These are phyloP conservation scores for Hypoxylon sp. DNA, from an alignment of 2,329 filamentous ascomycete genomes.

Conservation along the genomic window DNA sequence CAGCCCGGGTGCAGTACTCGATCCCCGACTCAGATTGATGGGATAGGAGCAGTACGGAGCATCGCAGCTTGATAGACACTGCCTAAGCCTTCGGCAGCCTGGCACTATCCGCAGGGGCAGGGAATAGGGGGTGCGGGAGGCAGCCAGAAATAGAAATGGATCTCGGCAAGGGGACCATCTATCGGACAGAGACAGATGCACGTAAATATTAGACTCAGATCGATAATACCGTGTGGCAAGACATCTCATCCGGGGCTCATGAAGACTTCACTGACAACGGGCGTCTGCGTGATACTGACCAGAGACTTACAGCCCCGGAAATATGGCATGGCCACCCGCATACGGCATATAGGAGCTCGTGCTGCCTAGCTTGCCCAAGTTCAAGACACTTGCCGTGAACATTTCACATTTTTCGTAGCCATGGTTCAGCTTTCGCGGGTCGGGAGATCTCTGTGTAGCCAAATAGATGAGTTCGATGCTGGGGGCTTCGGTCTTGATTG, in stretches of 20 bases:
- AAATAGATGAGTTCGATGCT: constrained; percentile 17
- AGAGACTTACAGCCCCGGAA: constrained; percentile 31
- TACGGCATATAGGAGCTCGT: constrained; percentile 29
- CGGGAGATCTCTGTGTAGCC: constrained; percentile 21
- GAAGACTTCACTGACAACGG: constrained; percentile 17
- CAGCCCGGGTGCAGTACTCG: constrained; percentile 15
- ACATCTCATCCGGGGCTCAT: constrained; percentile 23
- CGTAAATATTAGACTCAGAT: constrained; percentile 28
- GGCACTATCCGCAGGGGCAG: background rate
- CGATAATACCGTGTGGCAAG: constrained; percentile 19
- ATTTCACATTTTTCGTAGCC: constrained; percentile 11
- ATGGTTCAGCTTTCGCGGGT: constrained; percentile 13
- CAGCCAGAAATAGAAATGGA: constrained; percentile 21
- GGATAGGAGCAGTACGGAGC: constrained; percentile 14
- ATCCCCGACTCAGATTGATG: constrained; percentile 22
- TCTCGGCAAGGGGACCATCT: constrained; percentile 7
- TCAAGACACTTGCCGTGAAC: constrained; percentile 33
- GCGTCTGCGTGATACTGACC: constrained; percentile 23
- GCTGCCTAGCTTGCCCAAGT: constrained; percentile 33
- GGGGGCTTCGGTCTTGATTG: constrained; percentile 5
- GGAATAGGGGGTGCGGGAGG: constrained; percentile 3
- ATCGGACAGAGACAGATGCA: constrained; percentile 28
- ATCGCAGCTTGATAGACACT: constrained; percentile 23
- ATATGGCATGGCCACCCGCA: constrained; percentile 27
- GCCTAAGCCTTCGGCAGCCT: background rate